Evolutionary conservation across 345 rosid species (phyloP).

Genomic region (Camelina laxa): DNA sequence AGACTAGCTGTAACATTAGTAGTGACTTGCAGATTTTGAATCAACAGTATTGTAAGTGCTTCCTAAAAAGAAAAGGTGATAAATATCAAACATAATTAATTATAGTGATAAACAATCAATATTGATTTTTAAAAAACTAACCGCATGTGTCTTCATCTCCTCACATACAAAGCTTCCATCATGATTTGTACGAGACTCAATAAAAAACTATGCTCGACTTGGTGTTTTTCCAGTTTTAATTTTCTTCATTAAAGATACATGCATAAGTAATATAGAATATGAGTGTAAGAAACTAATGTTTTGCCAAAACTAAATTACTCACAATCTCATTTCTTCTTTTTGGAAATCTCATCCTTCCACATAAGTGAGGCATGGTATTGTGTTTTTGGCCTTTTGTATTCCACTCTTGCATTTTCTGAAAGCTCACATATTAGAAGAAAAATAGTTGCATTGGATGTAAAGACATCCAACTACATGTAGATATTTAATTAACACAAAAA

Average conservation of each 20-base stretch:
- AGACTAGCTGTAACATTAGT: not conserved
- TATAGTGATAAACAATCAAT: no score
- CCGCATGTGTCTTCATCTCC: not conserved
- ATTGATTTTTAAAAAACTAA: not conserved
- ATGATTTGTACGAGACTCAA: not conserved
- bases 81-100: no score
- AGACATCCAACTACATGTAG: not conserved
- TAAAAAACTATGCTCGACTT: conserved; percentile 6
- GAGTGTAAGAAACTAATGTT: not conserved
- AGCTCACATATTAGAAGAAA: not conserved
- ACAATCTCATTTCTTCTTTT: not conserved
- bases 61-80: not conserved
- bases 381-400: not conserved
- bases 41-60: not conserved
- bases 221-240: not conserved
- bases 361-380: not conserved
- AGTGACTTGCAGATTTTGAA: not conserved
- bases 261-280: not conserved
- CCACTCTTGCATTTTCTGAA: not conserved
- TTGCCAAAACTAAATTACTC: not conserved
- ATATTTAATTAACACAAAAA: not conserved
- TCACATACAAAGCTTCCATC: conserved; percentile 12
- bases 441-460: not conserved
- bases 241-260: not conserved
- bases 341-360: not conserved